Evolutionary conservation across 73 alveolate species (phyloP), one percentile per base, ranked within the genome.

Genomic region (Paramecium tetraurelia): DNA sequence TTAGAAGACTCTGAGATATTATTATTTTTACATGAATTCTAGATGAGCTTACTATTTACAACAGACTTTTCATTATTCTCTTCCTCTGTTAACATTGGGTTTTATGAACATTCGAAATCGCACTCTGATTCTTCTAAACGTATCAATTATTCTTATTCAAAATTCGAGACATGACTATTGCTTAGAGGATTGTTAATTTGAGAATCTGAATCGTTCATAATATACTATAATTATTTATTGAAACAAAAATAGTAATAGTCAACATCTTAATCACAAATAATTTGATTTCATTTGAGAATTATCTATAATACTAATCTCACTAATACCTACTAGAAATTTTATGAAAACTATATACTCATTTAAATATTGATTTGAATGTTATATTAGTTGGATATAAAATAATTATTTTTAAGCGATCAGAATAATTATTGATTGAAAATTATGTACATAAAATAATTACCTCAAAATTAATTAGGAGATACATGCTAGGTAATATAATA

Each of bases 71-170:
- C 84, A 63, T 63, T 63, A 24, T 63, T 63, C 2, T 63, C 84
- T 63, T 63, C 84, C 22, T 63, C 84, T 31, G 84, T 63, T 12
- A 63, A n/a, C 84, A 63, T 63, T 27, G 84, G 84, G 14, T 63
- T 63, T 63, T 63, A 63, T 27, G 84, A 63, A 63, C 84, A 63
- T 33, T 63, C 84, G 22, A 6, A 63, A 27, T 63, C 84, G 31
- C 84, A 63, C 10, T 63, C 84, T 31, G 84, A 63, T 63, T 63
- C 84, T 27, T 33, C 84, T 63, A 27, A 63, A 12, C 84, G 18
- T 31, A 63, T 63, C 41, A 63, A 33, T 31, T 27, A 27, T 63
- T 63, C 46, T 63, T 63, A 63, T 31, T 31, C 84, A 22, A 7
- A 27, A 31, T 63, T 27, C 46, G 84, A 63, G 50, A 63, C 27